Base-by-base conservation (phyloP, 2,329 filamentous ascomycete species). In the Dactylellina leptospora region DNA sequence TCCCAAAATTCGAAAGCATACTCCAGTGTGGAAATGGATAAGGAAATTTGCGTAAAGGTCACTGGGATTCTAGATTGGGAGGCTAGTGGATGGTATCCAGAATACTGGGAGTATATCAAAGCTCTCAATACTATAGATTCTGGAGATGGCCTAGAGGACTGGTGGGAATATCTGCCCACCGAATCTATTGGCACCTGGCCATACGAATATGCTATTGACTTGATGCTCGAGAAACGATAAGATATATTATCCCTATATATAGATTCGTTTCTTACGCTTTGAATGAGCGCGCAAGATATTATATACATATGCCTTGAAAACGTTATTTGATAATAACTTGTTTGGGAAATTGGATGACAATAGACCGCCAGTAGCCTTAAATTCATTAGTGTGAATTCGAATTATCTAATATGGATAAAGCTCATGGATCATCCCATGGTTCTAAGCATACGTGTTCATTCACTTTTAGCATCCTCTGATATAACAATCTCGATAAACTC, bases 21-120 rank as follows among this genome's bases (percentile, higher is more conserved):
- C n/a, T 27, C n/a, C 22, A 28, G 28, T 8, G 8, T 16, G 13
- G 47, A 22, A n/a, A 28, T n/a, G n/a, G 47, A 51, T 28, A 55
- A 13, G 23, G 23, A 55, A 44, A 76, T 76, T 4, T 80, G 78
- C 3, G 79, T 82, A 56, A 75, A 79, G 3, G 76, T 86, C 27
- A 79, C 81, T 38, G 82, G 81, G 5, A 82, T 85, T 69, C 73
- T 81, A 47, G 81, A 80, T 70, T 84, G 82, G 81, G 82, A 83
- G 69, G 77, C 76, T 10, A 75, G 79, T 9, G 81, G 81, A 1
- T 83, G 79, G 80, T 82, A 80, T 68, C 81, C 81, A 4, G 56
- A 75, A 13, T 83, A 82, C 75, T 83, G 81, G 81, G 81, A 83
- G 70, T 82, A 81, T 64, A 81, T 80, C 78, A 70, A 54, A 48